Percentiles rank a stretch among this genome's conserved stretches.
Evolutionary conservation across 2,329 filamentous ascomycete genomes (phyloP).

Genomic region (Calonectria montana): DNA sequence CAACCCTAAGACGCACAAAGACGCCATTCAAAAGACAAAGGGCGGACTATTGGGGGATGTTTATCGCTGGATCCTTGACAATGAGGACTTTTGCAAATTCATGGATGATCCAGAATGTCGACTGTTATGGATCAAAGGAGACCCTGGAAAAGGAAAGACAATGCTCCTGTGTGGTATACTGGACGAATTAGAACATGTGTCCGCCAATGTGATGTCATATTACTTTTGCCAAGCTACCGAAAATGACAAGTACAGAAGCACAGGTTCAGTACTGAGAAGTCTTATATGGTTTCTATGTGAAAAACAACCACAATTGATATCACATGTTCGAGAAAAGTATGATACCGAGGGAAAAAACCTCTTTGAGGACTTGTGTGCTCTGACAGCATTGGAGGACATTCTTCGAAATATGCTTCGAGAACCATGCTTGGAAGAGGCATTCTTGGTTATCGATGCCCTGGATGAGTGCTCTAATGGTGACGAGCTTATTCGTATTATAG

Average conservation of each 20-base stretch:
- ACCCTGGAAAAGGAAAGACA: conserved; percentile 52
- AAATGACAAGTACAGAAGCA: conserved; percentile 47
- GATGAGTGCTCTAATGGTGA: not conserved
- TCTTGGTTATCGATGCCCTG: conserved; percentile 20
- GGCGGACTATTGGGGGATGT: not conserved
- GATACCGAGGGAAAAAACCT: conserved; percentile 45
- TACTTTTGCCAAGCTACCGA: conserved; percentile 61
- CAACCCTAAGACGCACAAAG: not conserved
- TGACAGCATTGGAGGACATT: conserved; percentile 49
- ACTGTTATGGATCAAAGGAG: conserved; percentile 50
- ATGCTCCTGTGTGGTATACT: conserved; percentile 50
- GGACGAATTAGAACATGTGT: conserved; percentile 27
- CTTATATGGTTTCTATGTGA: conserved; percentile 55
- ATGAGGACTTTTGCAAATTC: conserved; percentile 41
- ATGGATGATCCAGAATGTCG: conserved; percentile 21
- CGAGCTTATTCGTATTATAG: not conserved
- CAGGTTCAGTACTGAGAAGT: conserved; percentile 54
- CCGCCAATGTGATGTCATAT: conserved; percentile 22
- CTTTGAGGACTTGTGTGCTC: conserved; percentile 54
- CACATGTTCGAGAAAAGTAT: conserved; percentile 49
- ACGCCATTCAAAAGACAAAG: conserved; percentile 21
- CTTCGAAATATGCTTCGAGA: conserved; percentile 51
- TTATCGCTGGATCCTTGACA: not conserved
- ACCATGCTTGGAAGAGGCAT: conserved; percentile 22
- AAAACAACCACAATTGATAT: conserved; percentile 48